Evolutionary conservation across 345 rosid genomes (phyloP).

Genomic region (Adansonia digitata): DNA sequence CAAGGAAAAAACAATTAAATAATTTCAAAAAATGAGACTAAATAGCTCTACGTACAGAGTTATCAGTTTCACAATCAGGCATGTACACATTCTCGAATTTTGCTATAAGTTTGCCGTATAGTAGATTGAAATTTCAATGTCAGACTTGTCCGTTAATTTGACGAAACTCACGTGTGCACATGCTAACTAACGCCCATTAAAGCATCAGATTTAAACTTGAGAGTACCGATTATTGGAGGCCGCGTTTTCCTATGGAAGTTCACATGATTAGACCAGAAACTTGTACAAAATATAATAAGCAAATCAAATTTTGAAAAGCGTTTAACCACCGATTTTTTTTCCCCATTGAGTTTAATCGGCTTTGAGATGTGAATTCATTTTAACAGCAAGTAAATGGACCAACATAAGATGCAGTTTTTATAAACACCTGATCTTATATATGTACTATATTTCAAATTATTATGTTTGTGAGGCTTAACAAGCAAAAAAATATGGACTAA

Average conservation of each 20-base stretch:
- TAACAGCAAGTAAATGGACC: background rate
- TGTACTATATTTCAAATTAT: background rate
- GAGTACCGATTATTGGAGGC: background rate
- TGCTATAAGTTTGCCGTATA: background rate
- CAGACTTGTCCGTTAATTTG: background rate
- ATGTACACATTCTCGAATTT: background rate
- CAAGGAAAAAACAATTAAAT: no score
- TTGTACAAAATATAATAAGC: background rate
- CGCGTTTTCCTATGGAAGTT: background rate
- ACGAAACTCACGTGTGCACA: background rate
- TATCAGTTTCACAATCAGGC: background rate
- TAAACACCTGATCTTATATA: background rate
- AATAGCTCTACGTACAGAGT: no score
- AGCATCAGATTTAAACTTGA: background rate
- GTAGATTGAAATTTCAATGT: background rate
- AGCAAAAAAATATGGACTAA: background rate
- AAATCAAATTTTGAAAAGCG: background rate
- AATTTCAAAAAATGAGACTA: no score
- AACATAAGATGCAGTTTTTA: background rate
- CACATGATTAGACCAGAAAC: background rate
- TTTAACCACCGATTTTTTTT: background rate
- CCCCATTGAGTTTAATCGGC: background rate
- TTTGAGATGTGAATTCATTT: background rate
- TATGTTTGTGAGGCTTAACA: background rate
- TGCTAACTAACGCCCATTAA: background rate